Conservation (phyloP, 208 protist species). For the Herpetomonas samuelpessoai region DNA sequence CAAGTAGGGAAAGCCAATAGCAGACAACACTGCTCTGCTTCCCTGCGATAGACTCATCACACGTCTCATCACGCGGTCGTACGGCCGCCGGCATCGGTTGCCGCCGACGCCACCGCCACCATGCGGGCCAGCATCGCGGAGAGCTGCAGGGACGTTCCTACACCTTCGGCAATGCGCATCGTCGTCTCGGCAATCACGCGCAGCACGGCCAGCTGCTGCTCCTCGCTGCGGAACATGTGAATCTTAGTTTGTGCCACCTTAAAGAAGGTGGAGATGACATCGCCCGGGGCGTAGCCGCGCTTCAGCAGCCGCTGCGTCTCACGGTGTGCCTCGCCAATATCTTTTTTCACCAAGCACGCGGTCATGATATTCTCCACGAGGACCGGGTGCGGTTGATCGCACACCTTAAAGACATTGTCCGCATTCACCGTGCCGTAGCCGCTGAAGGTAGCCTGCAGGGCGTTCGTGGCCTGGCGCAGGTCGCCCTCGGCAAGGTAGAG, state of each 20-base stretch:
- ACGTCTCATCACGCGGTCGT: no score
- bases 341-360: slow-evolving; percentile 70
- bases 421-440: slow-evolving; percentile 95
- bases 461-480: slow-evolving; percentile 97
- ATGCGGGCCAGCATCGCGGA: slow-evolving; percentile 82
- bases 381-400: slow-evolving; percentile 98
- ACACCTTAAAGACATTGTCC: slow-evolving; percentile 99
- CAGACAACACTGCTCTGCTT: no score
- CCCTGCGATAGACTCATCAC: no score
- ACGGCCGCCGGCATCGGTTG: no score
- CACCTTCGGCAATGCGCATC: slow-evolving; percentile 86
- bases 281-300: slow-evolving; percentile 93
- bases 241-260: slow-evolving; percentile 71
- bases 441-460: slow-evolving; percentile 95
- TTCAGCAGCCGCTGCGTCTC: slow-evolving; percentile 79
- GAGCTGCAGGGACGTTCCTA: slow-evolving; percentile 81
- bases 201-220: slow-evolving; percentile 78
- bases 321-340: slow-evolving; percentile 77
- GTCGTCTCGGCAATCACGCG: slow-evolving; percentile 81
- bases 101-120: slow-evolving; percentile 22
- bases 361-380: slow-evolving; percentile 92
- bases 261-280: slow-evolving; percentile 97
- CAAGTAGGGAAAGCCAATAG: no score
- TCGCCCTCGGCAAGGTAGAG: slow-evolving; percentile 98
- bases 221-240: slow-evolving; percentile 57